Evolutionary conservation across 2,329 filamentous ascomycete genomes (phyloP), one percentile per base, ranked within the genome.

Genomic region (Davidsoniella australis): DNA sequence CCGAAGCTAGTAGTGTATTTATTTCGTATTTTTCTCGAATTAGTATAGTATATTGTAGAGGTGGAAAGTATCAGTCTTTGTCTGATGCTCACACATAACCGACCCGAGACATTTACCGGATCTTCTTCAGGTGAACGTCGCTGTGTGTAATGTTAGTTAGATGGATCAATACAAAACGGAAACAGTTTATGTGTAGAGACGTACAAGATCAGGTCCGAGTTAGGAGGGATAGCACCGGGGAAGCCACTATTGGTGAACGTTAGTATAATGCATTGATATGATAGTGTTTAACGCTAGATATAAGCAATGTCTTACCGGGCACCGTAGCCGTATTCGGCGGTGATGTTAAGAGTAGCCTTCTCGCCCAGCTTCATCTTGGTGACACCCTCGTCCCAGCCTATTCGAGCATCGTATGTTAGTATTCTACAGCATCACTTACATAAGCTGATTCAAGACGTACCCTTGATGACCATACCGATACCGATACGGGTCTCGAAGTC

Each of bases 301-400:
- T 9, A 4, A 33, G 29, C 29, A 4, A 10, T 18, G 17, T 58
- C 72, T 68, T 70, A 78, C 75, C 66, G 68, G 52, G 68, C 63
- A 50, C 78, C 79, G 63, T 83, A 83, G 56, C 69, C 80, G 58
- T 68, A 81, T 61, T 82, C 77, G 59, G 77, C 79, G 55, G 80
- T 75, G 62, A 96, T 95, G 57, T 80, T 82, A 56, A 98, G 72
- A 47, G 77, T 84, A 48, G 86, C 80, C 70, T 85, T 89, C 75
- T 96, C 89, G 63, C 89, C 88, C 52, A 94, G 70, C 62, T 81
- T 80, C 89, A 98, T 95, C 61, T 77, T 70, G 45, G 70, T 68
- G 48, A 96, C 87, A 56, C 82, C 88, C 67, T 94, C 80, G 60
- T 86, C 87, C 86, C 77, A 93, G 57, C 78, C 84, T 87, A 39